These are phyloP conservation scores for Leccinum uliginosum DNA, from an alignment of 768 basidiomycete genomes.

Conservation along the genomic window DNA sequence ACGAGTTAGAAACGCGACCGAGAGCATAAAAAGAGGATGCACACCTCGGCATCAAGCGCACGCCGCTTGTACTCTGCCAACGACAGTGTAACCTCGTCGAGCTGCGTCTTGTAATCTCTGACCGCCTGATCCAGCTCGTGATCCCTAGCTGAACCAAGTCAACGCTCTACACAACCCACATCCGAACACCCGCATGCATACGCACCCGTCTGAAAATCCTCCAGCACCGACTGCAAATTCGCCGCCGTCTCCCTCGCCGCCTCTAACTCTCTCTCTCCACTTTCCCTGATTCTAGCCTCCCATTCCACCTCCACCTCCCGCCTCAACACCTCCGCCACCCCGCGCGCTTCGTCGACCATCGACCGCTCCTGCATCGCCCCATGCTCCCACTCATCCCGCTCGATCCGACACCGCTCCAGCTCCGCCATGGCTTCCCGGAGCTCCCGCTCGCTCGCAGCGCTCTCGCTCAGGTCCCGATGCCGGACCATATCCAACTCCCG, in stretches of 20 bases:
- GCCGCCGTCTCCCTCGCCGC: constrained; percentile 66
- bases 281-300: constrained; percentile 53
- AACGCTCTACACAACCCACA: not conserved
- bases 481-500: constrained; percentile 68
- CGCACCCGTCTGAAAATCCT: constrained; percentile 92
- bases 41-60: constrained; percentile 82
- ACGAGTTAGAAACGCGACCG: constrained; percentile 3
- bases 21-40: constrained; percentile 11
- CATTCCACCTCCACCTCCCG: constrained; percentile 66
- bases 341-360: constrained; percentile 65
- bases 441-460: constrained; percentile 66
- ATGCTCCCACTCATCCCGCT: constrained; percentile 71
- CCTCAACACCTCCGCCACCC: constrained; percentile 49
- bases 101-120: constrained; percentile 73
- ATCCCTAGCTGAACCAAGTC: constrained; percentile 65
- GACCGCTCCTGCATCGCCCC: constrained; percentile 64
- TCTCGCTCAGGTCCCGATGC: constrained; percentile 63
- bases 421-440: constrained; percentile 81
- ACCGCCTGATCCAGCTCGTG: constrained; percentile 84
- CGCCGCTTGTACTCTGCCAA: constrained; percentile 90
- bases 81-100: constrained; percentile 64
- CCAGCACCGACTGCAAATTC: constrained; percentile 89
- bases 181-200: constrained; percentile 1
- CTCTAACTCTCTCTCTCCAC: constrained; percentile 53
- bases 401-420: constrained; percentile 79